These are phyloP conservation scores for Yamadazyma conglobata DNA, from an alignment of 1,139 yeast species.

Conservation along the genomic window DNA sequence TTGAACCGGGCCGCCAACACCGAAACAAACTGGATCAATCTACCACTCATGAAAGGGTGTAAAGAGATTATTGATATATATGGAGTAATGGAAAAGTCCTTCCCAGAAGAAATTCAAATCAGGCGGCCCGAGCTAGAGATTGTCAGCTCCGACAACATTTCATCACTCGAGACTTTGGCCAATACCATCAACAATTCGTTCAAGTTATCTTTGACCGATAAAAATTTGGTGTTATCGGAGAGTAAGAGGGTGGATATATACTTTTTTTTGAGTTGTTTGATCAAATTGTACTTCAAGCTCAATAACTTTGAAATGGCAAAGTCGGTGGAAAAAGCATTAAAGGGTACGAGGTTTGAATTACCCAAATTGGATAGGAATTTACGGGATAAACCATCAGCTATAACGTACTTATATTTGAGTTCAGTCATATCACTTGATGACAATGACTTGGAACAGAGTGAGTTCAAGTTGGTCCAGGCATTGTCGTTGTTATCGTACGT, in stretches of 20 bases:
- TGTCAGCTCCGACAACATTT: conserved; percentile 7
- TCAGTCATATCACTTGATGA: conserved; percentile 64
- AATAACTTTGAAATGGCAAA: conserved; percentile 74
- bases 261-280: conserved; percentile 68
- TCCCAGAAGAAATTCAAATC: conserved; percentile 25
- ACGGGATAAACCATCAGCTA: conserved; percentile 47
- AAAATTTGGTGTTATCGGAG: conserved; percentile 46
- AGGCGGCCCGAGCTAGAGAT: conserved; percentile 8
- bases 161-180: conserved; percentile 53
- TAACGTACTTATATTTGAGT: conserved; percentile 62
- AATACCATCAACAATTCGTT: conserved; percentile 70
- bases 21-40: conserved; percentile 65
- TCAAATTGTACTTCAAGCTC: conserved; percentile 68
- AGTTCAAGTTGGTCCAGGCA: conserved; percentile 47
- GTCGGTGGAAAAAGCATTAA: conserved; percentile 72
- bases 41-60: conserved; percentile 52
- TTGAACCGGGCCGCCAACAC: conserved; percentile 61
- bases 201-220: conserved; percentile 75
- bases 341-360: conserved; percentile 43
- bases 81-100: conserved; percentile 31
- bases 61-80: conserved; percentile 52
- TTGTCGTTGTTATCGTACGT: conserved; percentile 30
- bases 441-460: conserved; percentile 53
- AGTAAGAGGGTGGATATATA: conserved; percentile 69
- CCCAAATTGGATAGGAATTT: conserved; percentile 52